Conservation (phyloP, 1,284 basidiomycete species). For the Trametes sp. region DNA sequence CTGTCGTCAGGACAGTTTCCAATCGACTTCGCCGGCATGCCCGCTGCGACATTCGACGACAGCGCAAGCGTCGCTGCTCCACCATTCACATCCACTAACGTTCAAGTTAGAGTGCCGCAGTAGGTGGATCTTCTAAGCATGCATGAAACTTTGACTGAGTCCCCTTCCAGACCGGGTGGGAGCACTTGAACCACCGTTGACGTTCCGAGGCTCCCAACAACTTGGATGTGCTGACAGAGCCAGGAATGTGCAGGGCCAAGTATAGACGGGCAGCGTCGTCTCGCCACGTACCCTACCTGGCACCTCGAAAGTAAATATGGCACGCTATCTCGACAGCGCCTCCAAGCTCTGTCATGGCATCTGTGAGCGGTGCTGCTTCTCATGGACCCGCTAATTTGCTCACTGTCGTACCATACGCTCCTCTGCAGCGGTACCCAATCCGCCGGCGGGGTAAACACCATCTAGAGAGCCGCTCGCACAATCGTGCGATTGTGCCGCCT, state of each 20-base stretch:
- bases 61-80: neutral
- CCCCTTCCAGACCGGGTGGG: neutral
- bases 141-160: neutral
- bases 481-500: constrained; percentile 28
- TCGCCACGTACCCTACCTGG: constrained; percentile 2
- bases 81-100: neutral
- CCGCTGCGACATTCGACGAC: neutral
- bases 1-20: no score
- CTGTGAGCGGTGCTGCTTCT: constrained; percentile 9
- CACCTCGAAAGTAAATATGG: neutral
- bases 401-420: constrained; percentile 11
- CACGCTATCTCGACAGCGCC: neutral
- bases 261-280: constrained; percentile 1
- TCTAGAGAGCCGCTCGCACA: constrained; percentile 19
- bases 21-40: no score
- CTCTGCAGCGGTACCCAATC: constrained; percentile 15
- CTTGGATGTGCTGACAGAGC: constrained; percentile 3
- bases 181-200: neutral
- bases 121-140: neutral
- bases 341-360: neutral
- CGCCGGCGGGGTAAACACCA: constrained; percentile 1
- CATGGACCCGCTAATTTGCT: constrained; percentile 4
- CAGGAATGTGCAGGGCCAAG: neutral
- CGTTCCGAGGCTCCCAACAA: neutral
- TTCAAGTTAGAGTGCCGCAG: neutral